A percentile compares a stretch with the other conserved stretches of the same genome.
These are phyloP conservation scores for Solanum virginianum DNA, from an alignment of 257 asterid genomes.

Conservation along the genomic window DNA sequence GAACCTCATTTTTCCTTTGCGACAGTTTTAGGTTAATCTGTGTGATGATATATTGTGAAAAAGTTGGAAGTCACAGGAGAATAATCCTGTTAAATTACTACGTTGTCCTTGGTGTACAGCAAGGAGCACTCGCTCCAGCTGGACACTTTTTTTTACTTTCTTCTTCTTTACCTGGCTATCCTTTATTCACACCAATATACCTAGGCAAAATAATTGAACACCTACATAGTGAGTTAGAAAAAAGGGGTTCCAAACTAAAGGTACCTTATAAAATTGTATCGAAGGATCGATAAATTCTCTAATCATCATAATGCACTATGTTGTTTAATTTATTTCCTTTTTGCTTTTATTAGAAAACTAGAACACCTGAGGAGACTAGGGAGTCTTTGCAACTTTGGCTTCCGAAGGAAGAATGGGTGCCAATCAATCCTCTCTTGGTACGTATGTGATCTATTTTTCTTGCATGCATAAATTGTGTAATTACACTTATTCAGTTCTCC, in stretches of 20 bases:
- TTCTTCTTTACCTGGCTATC: not conserved
- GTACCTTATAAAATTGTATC: not conserved
- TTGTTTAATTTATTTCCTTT: not conserved
- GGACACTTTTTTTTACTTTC: not conserved
- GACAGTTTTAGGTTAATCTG: not conserved
- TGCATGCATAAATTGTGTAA: not conserved
- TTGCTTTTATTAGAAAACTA: constrained; percentile 40
- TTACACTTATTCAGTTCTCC: not conserved
- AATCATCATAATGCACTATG: not conserved
- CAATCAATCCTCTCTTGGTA: constrained; percentile 97
- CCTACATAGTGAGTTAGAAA: not conserved
- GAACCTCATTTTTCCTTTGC: not conserved
- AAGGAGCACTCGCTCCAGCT: not conserved
- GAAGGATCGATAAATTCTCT: not conserved
- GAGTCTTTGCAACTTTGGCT: constrained; percentile 92
- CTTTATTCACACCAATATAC: not conserved
- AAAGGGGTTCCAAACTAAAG: not conserved
- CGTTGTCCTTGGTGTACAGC: not conserved
- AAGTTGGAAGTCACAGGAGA: not conserved
- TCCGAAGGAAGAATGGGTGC: constrained; percentile 95
- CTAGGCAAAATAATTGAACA: not conserved
- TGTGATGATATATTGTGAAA: not conserved
- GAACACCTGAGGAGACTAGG: constrained; percentile 79
- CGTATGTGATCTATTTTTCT: not conserved
- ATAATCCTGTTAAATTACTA: not conserved